Base-by-base conservation (phyloP, 495 filamentous ascomycete genomes). In the Lindgomyces ingoldianus region DNA sequence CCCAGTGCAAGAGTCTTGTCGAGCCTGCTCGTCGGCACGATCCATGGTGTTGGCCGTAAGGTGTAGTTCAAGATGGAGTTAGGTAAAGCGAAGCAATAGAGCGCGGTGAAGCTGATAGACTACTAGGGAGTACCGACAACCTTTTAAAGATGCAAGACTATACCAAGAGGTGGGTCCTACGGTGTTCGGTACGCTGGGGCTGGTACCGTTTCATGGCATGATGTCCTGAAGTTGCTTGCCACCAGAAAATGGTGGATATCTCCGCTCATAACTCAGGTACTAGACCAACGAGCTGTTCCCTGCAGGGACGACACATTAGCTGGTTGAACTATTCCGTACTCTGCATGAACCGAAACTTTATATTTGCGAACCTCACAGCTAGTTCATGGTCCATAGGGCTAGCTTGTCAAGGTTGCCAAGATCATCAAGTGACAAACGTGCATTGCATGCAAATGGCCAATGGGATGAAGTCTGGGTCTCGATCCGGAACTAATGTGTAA, bases 1-100 rank as follows among this genome's bases (percentile, higher is more conserved):
- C 16, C 58, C 59, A 16, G 48, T 59, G 36, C 58, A 62, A 29
- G n/a, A 16, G 41, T 68, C 54, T 21, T 68, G 65, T 27, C 62
- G 52, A 1, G 33, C 18, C 53, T 68, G 25, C 44, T 68, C 58
- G 3, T 57, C 18, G 22, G 44, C 39, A 48, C 26, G 16, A n/a
- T n/a, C 8, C 14, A 18, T 47, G n/a, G 21, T n/a, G 21, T n/a
- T 47, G 21, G 16, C 21, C 4, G 44, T 18, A 19, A n/a, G 18
- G 4, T 18, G 25, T n/a, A 12, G 25, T 36, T n/a, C 11, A 19
- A 8, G 44, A 47, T 52, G 49, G 26, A 52, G 49, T 6, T 39
- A 39, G 6, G 33, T 14, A 39, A 14, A 39, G n/a, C n/a, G n/a
- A n/a, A n/a, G n/a, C n/a, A n/a, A n/a, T n/a, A n/a, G n/a, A n/a